Evolutionary conservation across 306 rosid genomes (phyloP), one percentile per base, ranked within the genome.

Genomic region (Sicyos baderoa): DNA sequence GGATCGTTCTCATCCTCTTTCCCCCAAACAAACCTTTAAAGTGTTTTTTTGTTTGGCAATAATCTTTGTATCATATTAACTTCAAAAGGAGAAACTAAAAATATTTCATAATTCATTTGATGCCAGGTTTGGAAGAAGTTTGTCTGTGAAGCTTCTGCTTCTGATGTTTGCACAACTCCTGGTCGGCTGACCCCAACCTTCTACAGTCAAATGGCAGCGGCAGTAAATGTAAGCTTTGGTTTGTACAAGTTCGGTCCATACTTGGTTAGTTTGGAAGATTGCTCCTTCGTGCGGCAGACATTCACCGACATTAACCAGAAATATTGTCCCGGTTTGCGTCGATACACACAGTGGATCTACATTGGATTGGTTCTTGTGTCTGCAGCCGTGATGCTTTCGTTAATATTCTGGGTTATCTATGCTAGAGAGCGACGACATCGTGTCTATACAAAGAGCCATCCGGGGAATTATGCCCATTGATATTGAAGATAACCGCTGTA

Each of bases 141-240:
- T 75, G 42, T 79, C 3, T 84, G 86, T 29, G 7, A 64, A 7
- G 63, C 66, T 37, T 76, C 82, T 1, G 64, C 75, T 62, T 54
- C 73, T 21, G 86, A 76, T 5, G 0, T 21, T 0, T 85, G 89
- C 79, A 76, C 65, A 1, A 80, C 58, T 4, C 27, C 17, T 8
- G 89, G 89, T 15, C 81, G 88, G 48, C 22, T 84, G 77, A 83
- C 75, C 15, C 88, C 86, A 21, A 14, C 56, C 0, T 61, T 54
- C 22, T 86, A 77, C 58, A 16, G 32, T 7, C 81, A 86, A 61
- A 48, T 82, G 55, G 44, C 25, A 65, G 68, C 63, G 16, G 82
- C 82, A 12, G 52, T 74, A 13, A 82, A 82, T 55, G 16, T 82
- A 70, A 82, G 80, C 74, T 58, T 75, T 19, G 73, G 69, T 6